phyloP scores from a whole-genome alignment of 257 asterid species.

The Prunella vulgaris region DNA sequence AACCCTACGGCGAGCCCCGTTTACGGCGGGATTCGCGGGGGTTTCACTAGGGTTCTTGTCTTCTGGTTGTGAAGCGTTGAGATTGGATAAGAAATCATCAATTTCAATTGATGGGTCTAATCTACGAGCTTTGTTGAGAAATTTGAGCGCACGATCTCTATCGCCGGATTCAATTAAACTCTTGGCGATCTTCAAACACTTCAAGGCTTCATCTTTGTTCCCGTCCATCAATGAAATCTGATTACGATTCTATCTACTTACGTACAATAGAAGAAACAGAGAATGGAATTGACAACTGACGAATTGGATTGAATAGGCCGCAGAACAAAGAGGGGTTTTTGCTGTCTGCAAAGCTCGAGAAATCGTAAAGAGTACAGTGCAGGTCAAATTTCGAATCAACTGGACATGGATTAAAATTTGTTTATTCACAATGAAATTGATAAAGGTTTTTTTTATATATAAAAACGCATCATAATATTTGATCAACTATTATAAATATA shows the following conservation, averaged over 20 bases:
- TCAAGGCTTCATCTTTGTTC: conserved; percentile 94
- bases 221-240: conserved; percentile 64
- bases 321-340: conserved; percentile 19
- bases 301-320: neutral
- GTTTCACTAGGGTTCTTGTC: conserved; percentile 28
- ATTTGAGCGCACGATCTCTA: conserved; percentile 60
- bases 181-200: conserved; percentile 73
- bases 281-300: neutral
- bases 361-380: neutral
- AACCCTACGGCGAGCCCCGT: conserved; percentile 62
- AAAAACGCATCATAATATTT: too few relatives aligned
- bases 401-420: too few relatives aligned
- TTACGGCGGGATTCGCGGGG: conserved; percentile 28
- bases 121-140: conserved; percentile 75
- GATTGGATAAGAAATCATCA: conserved; percentile 46
- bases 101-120: conserved; percentile 64
- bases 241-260: neutral
- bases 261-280: too few relatives aligned
- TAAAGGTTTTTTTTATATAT: too few relatives aligned
- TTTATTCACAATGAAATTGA: too few relatives aligned
- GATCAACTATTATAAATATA: too few relatives aligned
- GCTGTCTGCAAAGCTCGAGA: conserved; percentile 10
- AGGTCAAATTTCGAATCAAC: neutral
- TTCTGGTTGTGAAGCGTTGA: conserved; percentile 37
- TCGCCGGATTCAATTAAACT: conserved; percentile 71